phyloP scores from a whole-genome alignment of 192 early-diverging fungal genomes.

The Podila horticola region DNA sequence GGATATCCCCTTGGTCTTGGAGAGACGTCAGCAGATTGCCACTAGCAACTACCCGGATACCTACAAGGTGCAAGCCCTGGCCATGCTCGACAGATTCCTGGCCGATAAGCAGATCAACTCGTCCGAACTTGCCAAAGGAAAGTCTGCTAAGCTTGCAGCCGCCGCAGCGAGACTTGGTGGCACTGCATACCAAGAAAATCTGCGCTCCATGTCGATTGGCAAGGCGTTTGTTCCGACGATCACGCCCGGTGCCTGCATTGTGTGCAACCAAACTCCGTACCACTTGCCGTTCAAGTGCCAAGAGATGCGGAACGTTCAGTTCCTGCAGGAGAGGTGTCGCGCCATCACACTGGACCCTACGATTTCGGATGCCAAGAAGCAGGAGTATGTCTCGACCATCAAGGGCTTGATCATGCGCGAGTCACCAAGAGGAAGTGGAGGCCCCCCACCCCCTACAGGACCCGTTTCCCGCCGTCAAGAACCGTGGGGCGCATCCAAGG shows the following conservation, averaged over 20 bases:
- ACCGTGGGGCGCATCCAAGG: not conserved
- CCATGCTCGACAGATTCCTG: constrained; percentile 33
- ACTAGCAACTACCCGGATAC: constrained; percentile 46
- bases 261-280: constrained; percentile 42
- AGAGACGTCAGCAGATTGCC: constrained; percentile 47
- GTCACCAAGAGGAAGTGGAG: constrained; percentile 4
- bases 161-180: constrained; percentile 40
- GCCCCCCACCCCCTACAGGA: not conserved
- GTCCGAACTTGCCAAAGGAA: constrained; percentile 30
- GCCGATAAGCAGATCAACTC: constrained; percentile 44
- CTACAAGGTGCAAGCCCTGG: constrained; percentile 35
- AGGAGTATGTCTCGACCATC: constrained; percentile 44
- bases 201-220: constrained; percentile 50
- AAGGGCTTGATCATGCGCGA: constrained; percentile 32
- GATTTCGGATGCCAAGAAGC: constrained; percentile 43
- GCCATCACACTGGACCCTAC: constrained; percentile 48
- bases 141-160: constrained; percentile 29
- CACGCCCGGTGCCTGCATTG: constrained; percentile 46
- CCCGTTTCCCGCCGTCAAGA: constrained; percentile 25
- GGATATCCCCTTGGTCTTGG: constrained; percentile 49
- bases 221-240: constrained; percentile 49
- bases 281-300: constrained; percentile 45
- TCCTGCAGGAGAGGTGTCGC: constrained; percentile 44
- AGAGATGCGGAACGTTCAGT: constrained; percentile 36
- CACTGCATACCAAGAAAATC: constrained; percentile 40